phyloP scores from a whole-genome alignment of 345 rosid genomes.

The Conringia planisiliqua region DNA sequence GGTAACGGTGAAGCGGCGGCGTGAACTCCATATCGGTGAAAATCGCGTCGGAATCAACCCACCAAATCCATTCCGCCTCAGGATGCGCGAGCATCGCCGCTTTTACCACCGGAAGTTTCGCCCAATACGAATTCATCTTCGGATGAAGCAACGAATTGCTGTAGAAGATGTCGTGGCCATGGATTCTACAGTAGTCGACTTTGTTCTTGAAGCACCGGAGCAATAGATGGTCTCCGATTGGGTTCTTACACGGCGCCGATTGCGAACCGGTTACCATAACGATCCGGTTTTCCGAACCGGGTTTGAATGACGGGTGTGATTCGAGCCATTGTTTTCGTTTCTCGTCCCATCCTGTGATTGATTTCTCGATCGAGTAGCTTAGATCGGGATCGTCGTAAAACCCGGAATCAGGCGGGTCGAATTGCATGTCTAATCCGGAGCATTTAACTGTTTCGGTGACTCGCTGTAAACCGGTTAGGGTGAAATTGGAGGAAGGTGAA shows the following conservation, averaged over 20 bases:
- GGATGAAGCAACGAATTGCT: slow-evolving; percentile 68
- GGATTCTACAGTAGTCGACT: slow-evolving; percentile 83
- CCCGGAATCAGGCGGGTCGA: slow-evolving; percentile 50
- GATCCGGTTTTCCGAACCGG: slow-evolving; percentile 54
- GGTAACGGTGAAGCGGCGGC: slow-evolving; percentile 66
- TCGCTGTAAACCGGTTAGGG: not conserved
- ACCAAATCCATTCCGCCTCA: slow-evolving; percentile 99
- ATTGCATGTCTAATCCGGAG: slow-evolving; percentile 35
- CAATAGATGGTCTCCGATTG: slow-evolving; percentile 76
- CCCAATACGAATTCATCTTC: slow-evolving; percentile 76
- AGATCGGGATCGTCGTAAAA: slow-evolving; percentile 84
- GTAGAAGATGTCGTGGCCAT: slow-evolving; percentile 84
- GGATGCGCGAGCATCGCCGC: slow-evolving; percentile 97
- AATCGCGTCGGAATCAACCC: slow-evolving; percentile 94
- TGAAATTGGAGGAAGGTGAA: slow-evolving; percentile 26
- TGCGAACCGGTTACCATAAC: slow-evolving; percentile 86
- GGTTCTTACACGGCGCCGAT: slow-evolving; percentile 69
- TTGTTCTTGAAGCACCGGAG: slow-evolving; percentile 83
- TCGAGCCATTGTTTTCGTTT: slow-evolving; percentile 69
- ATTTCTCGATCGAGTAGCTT: slow-evolving; percentile 56
- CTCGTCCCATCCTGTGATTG: slow-evolving; percentile 67
- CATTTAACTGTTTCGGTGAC: not conserved
- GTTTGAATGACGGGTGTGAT: slow-evolving; percentile 63
- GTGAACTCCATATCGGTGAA: slow-evolving; percentile 91
- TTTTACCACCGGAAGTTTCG: slow-evolving; percentile 65